Evolutionary conservation across 139 green algal genomes (phyloP), one percentile per base, ranked within the genome.

Genomic region (Chlorella sp.): DNA sequence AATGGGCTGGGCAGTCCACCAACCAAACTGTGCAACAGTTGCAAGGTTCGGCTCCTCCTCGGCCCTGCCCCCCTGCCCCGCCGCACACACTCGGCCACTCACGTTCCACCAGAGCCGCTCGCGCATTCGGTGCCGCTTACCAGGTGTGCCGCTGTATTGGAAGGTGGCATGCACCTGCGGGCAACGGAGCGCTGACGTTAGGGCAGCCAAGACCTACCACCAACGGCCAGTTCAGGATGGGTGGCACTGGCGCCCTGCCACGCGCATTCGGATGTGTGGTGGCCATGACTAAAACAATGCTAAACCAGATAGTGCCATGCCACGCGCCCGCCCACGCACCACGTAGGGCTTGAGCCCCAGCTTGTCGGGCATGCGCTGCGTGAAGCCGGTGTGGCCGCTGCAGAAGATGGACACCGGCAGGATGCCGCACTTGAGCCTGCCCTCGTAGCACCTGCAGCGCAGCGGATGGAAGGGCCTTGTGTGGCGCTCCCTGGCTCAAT

Each of bases 41-140:
- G 65, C 65, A 41, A 9, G n/a, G 32, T 14, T 73, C 16, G 24
- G 69, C 36, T 20, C 19, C 38, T 8, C 11, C 40, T 19, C 16
- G 19, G 0, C 43, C 41, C 8, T 24, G 46, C 74, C 46, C 43
- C 17, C 48, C 32, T 34, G 0, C 4, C 44, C 20, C 14, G 22
- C 44, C 44, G 43, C 58, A 22, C 2, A 30, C 38, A 30, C 46
- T 30, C 24, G 5, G 17, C 1, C 13, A n/a, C 80, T 78, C 34
- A 81, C 82, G n/a, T 84, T 87, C 74, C 74, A 87, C 72, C 43
- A 64, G 54, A 84, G 81, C 5, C 78, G 65, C 48, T 93, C 90
- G 22, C 90, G 87, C 58, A 92, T 86, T 48, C 90, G 84, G 64
- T 91, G 78, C 48, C 90, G 82, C 85, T 93, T 93, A 28, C 81